Percentiles rank a stretch among this genome's conserved stretches.
phyloP scores from a whole-genome alignment of 2,329 filamentous ascomycete genomes.

The Colletotrichum spaethianum region DNA sequence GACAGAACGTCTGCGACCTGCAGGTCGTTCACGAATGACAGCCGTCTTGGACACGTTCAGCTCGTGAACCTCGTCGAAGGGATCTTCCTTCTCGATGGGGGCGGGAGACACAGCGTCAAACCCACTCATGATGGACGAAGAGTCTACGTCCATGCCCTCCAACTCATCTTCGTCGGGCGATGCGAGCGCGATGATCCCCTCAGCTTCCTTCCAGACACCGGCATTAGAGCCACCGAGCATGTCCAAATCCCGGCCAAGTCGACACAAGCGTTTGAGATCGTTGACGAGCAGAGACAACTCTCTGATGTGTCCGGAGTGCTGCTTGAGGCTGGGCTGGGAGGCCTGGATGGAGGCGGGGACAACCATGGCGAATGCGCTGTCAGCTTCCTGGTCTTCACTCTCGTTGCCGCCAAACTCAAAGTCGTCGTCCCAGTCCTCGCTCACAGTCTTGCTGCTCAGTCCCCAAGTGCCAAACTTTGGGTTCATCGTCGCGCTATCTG shows the following conservation, averaged over 20 bases:
- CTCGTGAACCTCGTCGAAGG: slow-evolving; percentile 57
- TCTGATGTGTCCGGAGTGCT: slow-evolving; percentile 86
- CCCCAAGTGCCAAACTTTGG: slow-evolving; percentile 88
- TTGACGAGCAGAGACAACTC: slow-evolving; percentile 87
- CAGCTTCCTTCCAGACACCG: slow-evolving; percentile 82
- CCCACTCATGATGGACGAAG: slow-evolving; percentile 57
- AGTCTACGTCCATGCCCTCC: slow-evolving; percentile 54
- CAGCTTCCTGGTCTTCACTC: slow-evolving; percentile 54
- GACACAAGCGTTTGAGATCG: slow-evolving; percentile 83
- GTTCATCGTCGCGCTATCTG: slow-evolving; percentile 66
- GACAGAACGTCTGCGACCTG: slow-evolving; percentile 70
- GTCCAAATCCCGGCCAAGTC: slow-evolving; percentile 77
- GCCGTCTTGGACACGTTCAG: slow-evolving; percentile 63
- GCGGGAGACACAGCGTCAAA: slow-evolving; percentile 59
- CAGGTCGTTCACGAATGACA: slow-evolving; percentile 68
- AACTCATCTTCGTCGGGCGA: slow-evolving; percentile 75
- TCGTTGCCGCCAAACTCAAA: slow-evolving; percentile 79
- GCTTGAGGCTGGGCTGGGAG: slow-evolving; percentile 85
- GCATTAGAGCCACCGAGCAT: slow-evolving; percentile 73
- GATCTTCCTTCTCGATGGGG: slow-evolving; percentile 59
- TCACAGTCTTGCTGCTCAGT: slow-evolving; percentile 82
- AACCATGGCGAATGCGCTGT: slow-evolving; percentile 68
- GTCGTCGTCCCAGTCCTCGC: slow-evolving; percentile 92
- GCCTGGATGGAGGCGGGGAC: slow-evolving; percentile 86
- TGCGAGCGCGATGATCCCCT: slow-evolving; percentile 89